These are phyloP conservation scores for Pichia thaimueangensis DNA, from an alignment of 805 yeast genomes.

Conservation along the genomic window DNA sequence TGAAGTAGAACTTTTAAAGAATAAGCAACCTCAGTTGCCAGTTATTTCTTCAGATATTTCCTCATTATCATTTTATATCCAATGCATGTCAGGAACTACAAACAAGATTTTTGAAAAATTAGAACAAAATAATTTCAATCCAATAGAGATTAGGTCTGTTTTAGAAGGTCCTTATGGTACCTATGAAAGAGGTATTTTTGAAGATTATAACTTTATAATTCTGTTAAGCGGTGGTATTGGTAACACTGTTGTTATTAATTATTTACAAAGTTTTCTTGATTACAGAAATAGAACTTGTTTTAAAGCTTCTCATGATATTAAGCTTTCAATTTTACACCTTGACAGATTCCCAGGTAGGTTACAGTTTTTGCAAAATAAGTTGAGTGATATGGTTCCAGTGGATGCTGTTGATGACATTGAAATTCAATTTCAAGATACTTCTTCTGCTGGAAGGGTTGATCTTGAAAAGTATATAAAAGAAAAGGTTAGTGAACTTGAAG, in stretches of 20 bases:
- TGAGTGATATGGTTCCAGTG: not conserved
- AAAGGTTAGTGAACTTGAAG: not conserved
- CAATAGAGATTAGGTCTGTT: not conserved
- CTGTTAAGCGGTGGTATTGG: slow-evolving; percentile 12
- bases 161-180: slow-evolving; percentile 13
- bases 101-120: not conserved
- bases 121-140: not conserved
- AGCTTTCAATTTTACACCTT: not conserved
- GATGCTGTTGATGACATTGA: not conserved
- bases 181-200: slow-evolving; percentile 3
- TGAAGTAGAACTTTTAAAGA: not conserved
- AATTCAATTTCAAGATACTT: not conserved
- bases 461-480: not conserved
- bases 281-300: not conserved
- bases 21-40: not conserved
- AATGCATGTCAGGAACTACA: slow-evolving; percentile 9
- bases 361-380: not conserved
- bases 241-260: slow-evolving; percentile 7
- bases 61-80: slow-evolving; percentile 3
- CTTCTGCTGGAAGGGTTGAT: not conserved
- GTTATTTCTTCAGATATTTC: not conserved
- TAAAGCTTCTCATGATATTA: not conserved
- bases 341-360: not conserved
- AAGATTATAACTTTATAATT: slow-evolving; percentile 1
- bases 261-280: not conserved